These are phyloP conservation scores for Spongiforma sp. DNA, from an alignment of 1,284 basidiomycete genomes.

Conservation along the genomic window DNA sequence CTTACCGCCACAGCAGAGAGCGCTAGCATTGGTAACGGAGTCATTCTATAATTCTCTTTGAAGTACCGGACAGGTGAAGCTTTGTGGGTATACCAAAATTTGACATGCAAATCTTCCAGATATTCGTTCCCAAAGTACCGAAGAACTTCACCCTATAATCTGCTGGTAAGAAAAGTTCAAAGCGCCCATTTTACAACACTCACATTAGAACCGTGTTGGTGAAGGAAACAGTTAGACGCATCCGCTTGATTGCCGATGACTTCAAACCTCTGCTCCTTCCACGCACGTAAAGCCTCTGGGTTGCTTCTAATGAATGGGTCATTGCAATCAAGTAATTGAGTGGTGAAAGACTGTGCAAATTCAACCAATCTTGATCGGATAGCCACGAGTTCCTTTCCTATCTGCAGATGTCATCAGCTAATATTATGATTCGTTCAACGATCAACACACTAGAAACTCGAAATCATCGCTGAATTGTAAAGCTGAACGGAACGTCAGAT, in stretches of 20 bases:
- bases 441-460: too few relatives aligned
- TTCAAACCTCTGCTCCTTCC: background rate
- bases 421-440: background rate
- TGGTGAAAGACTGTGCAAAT: background rate
- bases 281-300: background rate
- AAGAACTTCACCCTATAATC: background rate
- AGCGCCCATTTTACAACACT: background rate
- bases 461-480: too few relatives aligned
- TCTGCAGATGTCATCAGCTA: background rate
- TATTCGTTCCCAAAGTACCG: background rate
- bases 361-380: background rate
- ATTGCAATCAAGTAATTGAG: background rate
- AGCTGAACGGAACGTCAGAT: too few relatives aligned
- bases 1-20: background rate
- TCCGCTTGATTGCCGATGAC: background rate
- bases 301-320: background rate
- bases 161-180: background rate
- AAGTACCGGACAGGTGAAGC: background rate
- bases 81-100: background rate
- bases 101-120: background rate
- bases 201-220: background rate
- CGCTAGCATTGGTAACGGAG: background rate
- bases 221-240: background rate
- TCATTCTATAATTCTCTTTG: background rate
- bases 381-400: background rate